Evolutionary conservation across 2,329 filamentous ascomycete species (phyloP).

Genomic region (Penicillium freii): DNA sequence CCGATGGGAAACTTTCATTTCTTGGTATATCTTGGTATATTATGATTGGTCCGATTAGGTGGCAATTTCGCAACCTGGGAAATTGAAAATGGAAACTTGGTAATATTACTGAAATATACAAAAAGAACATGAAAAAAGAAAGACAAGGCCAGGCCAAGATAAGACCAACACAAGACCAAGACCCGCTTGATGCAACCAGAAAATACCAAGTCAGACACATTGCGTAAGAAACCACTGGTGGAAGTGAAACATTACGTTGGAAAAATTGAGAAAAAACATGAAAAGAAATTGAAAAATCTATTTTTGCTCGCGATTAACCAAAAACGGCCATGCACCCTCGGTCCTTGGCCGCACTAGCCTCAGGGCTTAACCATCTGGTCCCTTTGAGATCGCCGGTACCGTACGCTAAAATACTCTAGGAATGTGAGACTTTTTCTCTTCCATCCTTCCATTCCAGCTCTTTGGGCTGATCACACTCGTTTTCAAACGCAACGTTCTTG

Average conservation of each 20-base stretch:
- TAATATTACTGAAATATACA: background rate
- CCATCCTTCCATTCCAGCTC: slow-evolving; percentile 5
- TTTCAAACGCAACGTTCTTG: slow-evolving; percentile 5
- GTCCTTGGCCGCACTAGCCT: background rate
- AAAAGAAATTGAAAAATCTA: background rate
- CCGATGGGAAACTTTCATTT: background rate
- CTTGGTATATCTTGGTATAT: no score
- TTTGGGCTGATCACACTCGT: slow-evolving; percentile 15
- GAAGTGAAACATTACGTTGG: background rate
- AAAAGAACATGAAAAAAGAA: background rate
- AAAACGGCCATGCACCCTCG: background rate
- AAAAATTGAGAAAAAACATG: background rate
- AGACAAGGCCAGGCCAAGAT: no score
- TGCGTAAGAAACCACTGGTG: background rate
- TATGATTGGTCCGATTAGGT: background rate
- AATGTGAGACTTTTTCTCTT: slow-evolving; percentile 2
- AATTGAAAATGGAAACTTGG: background rate
- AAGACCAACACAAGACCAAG: no score
- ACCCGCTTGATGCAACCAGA: no score
- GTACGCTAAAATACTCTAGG: background rate
- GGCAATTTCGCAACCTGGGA: background rate
- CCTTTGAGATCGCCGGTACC: background rate
- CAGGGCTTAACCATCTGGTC: slow-evolving; percentile 2
- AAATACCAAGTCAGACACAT: background rate
- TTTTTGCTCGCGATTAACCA: background rate